These are phyloP conservation scores for Tetrahymena thermophila DNA, from an alignment of 73 alveolate genomes.

Conservation along the genomic window DNA sequence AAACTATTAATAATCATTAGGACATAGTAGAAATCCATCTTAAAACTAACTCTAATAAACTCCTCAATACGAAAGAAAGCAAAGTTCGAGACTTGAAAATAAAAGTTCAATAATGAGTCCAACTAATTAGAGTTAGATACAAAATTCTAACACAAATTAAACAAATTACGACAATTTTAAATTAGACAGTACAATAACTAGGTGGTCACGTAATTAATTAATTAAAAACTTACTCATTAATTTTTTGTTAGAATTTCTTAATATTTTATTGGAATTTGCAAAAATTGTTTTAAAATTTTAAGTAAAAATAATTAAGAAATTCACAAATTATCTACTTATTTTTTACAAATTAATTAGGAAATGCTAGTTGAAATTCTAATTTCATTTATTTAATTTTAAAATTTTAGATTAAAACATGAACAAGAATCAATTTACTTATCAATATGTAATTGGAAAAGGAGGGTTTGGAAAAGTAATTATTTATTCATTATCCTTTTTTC, in stretches of 20 bases:
- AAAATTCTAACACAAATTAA: neutral
- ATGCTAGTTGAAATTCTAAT: too few species aligned
- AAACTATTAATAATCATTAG: neutral
- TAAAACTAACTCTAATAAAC: neutral
- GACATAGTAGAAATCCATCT: neutral
- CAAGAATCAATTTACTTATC: neutral
- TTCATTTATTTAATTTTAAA: too few species aligned
- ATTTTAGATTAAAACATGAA: neutral
- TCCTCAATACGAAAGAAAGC: neutral
- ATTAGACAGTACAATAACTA: neutral
- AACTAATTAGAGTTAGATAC: neutral
- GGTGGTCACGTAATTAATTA: neutral
- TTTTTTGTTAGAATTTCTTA: too few species aligned
- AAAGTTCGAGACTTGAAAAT: neutral
- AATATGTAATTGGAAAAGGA: neutral
- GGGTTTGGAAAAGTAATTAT: neutral
- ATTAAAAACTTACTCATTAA: neutral
- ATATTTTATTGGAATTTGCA: too few species aligned
- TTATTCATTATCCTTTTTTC: neutral
- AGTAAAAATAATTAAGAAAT: too few species aligned
- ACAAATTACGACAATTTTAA: neutral
- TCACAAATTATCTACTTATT: too few species aligned
- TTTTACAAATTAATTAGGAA: too few species aligned
- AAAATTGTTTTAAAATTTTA: too few species aligned
- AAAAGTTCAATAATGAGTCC: neutral